Conservation (phyloP, 2,329 filamentous ascomycete genomes). For the Xylariales sp. region DNA sequence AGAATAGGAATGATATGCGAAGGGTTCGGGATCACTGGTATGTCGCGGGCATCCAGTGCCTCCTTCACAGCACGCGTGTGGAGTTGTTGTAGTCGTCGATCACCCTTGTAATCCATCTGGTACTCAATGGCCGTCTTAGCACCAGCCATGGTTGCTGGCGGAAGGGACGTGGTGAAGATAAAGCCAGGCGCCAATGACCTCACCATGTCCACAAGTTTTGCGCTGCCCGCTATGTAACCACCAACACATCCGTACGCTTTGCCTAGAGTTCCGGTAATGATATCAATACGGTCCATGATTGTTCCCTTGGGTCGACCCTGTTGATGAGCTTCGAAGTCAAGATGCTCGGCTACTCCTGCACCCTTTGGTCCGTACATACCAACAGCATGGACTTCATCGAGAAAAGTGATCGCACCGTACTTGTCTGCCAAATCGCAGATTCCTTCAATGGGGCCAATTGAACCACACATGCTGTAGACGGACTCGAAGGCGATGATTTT, state of each 20-base stretch:
- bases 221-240: slow-evolving; percentile 90
- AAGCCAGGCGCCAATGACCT: slow-evolving; percentile 94
- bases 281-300: slow-evolving; percentile 93
- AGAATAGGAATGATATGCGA: slow-evolving; percentile 93
- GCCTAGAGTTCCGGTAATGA: slow-evolving; percentile 94
- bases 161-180: slow-evolving; percentile 97
- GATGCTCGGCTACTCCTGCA: slow-evolving; percentile 93
- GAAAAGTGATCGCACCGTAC: slow-evolving; percentile 94
- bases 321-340: slow-evolving; percentile 85
- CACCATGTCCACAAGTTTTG: slow-evolving; percentile 84
- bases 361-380: slow-evolving; percentile 98
- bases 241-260: slow-evolving; percentile 98
- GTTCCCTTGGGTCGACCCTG: slow-evolving; percentile 73
- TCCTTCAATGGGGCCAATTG: slow-evolving; percentile 88
- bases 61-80: slow-evolving; percentile 95
- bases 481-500: slow-evolving; percentile 99
- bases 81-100: slow-evolving; percentile 88
- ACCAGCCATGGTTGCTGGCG: slow-evolving; percentile 94
- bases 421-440: slow-evolving; percentile 97
- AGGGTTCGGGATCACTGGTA: slow-evolving; percentile 96
- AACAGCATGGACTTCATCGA: slow-evolving; percentile 97
- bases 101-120: slow-evolving; percentile 78
- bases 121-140: slow-evolving; percentile 90
- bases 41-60: slow-evolving; percentile 70
- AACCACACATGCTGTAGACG: slow-evolving; percentile 99